Evolutionary conservation across 2,329 filamentous ascomycete species (phyloP).

Genomic region (Fusarium ramigenum): DNA sequence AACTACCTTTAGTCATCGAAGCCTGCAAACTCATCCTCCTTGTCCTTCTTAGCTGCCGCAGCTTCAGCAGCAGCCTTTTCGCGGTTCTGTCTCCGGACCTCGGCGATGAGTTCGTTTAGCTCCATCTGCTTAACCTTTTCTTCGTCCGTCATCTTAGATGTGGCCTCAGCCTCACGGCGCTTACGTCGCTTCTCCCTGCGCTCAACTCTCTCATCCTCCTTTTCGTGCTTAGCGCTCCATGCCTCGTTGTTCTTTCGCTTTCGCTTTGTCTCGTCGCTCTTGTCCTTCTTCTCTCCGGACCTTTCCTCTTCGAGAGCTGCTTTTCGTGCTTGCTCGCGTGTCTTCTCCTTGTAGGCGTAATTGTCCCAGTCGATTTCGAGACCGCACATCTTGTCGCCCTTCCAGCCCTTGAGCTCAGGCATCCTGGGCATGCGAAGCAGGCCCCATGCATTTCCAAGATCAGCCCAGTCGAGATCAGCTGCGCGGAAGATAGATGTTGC

Average conservation of each 20-base stretch:
- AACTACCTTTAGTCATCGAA: conserved; percentile 58
- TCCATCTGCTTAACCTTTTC: conserved; percentile 71
- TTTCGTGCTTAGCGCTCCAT: conserved; percentile 77
- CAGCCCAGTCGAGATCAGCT: conserved; percentile 83
- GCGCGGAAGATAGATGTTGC: conserved; percentile 91
- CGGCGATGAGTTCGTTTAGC: conserved; percentile 69
- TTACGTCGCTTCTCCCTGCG: conserved; percentile 72
- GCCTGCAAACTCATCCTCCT: conserved; percentile 66
- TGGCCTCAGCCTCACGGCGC: conserved; percentile 70
- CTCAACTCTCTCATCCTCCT: conserved; percentile 68
- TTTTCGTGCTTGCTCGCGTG: conserved; percentile 71
- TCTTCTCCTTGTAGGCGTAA: conserved; percentile 77
- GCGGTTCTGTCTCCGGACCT: conserved; percentile 68
- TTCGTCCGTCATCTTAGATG: conserved; percentile 74
- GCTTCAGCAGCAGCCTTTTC: conserved; percentile 48
- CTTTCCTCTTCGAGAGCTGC: conserved; percentile 63
- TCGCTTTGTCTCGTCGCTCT: conserved; percentile 57
- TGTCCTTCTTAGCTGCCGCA: conserved; percentile 46
- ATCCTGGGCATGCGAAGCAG: conserved; percentile 89
- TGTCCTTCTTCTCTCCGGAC: conserved; percentile 50
- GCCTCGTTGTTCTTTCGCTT: conserved; percentile 72
- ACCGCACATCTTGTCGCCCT: conserved; percentile 71
- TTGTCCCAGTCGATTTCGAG: conserved; percentile 72
- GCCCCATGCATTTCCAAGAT: conserved; percentile 85
- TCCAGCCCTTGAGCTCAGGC: conserved; percentile 84